phyloP scores from a whole-genome alignment of 2,329 filamentous ascomycete genomes.

The Phyllosticta citrichinensis region DNA sequence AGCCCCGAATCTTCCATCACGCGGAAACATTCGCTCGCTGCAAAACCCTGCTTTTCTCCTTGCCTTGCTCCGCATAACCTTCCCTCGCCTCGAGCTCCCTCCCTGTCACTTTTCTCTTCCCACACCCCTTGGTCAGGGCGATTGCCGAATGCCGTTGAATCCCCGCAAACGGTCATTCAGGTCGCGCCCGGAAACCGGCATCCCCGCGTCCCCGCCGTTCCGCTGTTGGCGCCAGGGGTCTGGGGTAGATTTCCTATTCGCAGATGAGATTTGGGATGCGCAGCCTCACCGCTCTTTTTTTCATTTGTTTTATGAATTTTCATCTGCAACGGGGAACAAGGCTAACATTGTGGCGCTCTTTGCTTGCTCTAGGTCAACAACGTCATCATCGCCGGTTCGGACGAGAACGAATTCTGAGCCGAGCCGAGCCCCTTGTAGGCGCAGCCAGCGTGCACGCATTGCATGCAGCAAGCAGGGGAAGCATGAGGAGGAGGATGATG shows the following conservation, averaged over 20 bases:
- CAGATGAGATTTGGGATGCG: neutral
- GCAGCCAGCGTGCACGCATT: neutral
- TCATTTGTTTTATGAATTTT: neutral
- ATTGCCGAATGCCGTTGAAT: neutral
- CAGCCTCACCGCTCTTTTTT: slow-evolving; percentile 5
- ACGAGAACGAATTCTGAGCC: slow-evolving; percentile 73
- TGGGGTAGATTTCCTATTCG: neutral
- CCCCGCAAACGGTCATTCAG: neutral
- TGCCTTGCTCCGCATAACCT: neutral
- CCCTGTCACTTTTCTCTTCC: neutral
- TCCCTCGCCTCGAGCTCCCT: neutral
- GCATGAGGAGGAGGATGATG: neutral
- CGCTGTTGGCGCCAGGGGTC: neutral
- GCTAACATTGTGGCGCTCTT: neutral
- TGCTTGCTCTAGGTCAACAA: slow-evolving; percentile 57
- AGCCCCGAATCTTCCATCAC: neutral
- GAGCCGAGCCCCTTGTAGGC: neutral
- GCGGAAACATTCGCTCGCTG: neutral
- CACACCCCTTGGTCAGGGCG: neutral
- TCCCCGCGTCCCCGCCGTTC: neutral
- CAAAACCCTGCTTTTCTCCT: neutral
- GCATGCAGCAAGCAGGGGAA: neutral
- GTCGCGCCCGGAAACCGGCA: neutral
- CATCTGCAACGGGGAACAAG: neutral
- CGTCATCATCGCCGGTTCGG: slow-evolving; percentile 80